Base-by-base conservation (phyloP, 2,329 filamentous ascomycete species). In the Pezicula rhizophila region DNA sequence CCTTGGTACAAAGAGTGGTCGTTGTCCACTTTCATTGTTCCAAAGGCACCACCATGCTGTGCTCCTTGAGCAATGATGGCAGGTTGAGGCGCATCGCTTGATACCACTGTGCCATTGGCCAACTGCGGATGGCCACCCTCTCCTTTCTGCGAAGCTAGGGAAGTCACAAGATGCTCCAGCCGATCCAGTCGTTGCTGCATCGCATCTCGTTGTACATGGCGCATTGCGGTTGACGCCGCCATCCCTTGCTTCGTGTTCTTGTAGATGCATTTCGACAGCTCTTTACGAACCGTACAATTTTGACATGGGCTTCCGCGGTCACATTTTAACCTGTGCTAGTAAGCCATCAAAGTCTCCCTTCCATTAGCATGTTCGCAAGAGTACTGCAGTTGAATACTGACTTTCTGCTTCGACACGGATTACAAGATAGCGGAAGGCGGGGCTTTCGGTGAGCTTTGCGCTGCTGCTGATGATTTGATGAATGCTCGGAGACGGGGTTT, bases 141-240 rank as follows among this genome's bases (percentile, higher is more conserved):
- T 38, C 80, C 78, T 70, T 15, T 77, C 33, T 78, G 77, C 25
- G 75, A 72, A 37, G 78, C 74, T 53, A 78, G 71, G 11, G 72
- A 77, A 70, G 57, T 63, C 6, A 66, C 62, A 15, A 68, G 59
- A 37, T 47, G 50, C 20, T 65, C 65, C 17, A 67, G 55, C 2
- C 61, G 60, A 43, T 66, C 58, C 33, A 67, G 62, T 28, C 64
- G 60, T 28, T 55, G 45, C 47, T 66, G 65, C 88, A 89, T 66
- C 85, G 89, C 64, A 89, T 91, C 91, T 95, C 95, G 63, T 95
- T 70, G 33, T 87, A 91, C 55, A 95, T 70, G 51, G 95, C 89
- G 89, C 6, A 23, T 23, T 23, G 23, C 23, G 86, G 57, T 66
- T 75, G 55, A 74, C 69, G 52, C 66, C 76, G 73, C 35, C 11